A percentile compares a stretch with the other conserved stretches of the same genome.
These are phyloP conservation scores for Fraxinus quadrangulata DNA, from an alignment of 257 asterid genomes.

Conservation along the genomic window DNA sequence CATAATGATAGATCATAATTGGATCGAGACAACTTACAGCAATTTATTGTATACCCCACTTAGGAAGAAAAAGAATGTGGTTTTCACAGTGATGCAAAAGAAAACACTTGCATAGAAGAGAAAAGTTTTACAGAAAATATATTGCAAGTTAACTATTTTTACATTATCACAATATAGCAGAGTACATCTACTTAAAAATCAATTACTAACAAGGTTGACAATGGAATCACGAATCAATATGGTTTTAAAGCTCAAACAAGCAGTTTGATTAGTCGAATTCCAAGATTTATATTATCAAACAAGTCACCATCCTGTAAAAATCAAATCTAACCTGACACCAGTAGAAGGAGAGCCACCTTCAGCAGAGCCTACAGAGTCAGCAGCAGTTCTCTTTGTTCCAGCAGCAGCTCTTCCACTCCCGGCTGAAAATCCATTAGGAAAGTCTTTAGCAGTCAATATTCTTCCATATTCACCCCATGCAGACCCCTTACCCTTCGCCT, in stretches of 20 bases:
- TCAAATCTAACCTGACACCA: conserved; percentile 51
- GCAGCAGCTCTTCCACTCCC: conserved; percentile 27
- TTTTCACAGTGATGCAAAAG: neutral
- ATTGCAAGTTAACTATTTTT: neutral
- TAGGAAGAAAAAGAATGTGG: conserved; percentile 11
- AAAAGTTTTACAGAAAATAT: neutral
- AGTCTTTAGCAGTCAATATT: conserved; percentile 83
- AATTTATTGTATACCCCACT: conserved; percentile 23
- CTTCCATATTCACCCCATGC: conserved; percentile 60
- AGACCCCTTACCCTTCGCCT: conserved; percentile 32
- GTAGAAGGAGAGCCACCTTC: conserved; percentile 50
- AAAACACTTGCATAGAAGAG: conserved; percentile 1
- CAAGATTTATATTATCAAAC: too few relatives aligned
- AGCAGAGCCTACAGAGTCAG: conserved; percentile 34
- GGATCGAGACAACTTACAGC: conserved; percentile 26
- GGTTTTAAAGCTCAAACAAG: too few relatives aligned
- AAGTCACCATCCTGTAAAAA: neutral
- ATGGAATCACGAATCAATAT: too few relatives aligned
- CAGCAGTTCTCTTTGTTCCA: conserved; percentile 47
- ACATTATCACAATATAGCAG: neutral
- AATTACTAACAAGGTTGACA: neutral
- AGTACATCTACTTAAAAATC: neutral
- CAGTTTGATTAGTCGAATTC: too few relatives aligned
- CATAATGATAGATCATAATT: conserved; percentile 35
- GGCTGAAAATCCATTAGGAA: conserved; percentile 55